Evolutionary conservation across 176 grass and related monocot species (phyloP), one percentile per base, ranked within the genome.

Genomic region (Oryza meyeriana): DNA sequence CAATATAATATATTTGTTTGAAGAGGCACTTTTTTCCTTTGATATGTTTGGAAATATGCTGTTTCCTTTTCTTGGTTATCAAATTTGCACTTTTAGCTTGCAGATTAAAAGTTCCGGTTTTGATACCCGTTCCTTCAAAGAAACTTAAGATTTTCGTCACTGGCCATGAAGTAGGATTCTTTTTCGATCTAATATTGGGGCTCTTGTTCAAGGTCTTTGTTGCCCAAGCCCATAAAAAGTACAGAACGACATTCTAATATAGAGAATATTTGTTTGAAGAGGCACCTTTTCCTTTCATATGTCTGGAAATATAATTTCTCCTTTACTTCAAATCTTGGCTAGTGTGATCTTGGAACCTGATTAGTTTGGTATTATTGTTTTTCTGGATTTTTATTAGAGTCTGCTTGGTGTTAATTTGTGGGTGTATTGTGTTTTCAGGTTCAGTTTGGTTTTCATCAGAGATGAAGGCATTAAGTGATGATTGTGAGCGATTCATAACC

Each of bases 391-490:
- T 26, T 11, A 41, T 58, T 39, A 71, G 41, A 34, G 72, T 4
- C 26, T 17, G 26, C 61, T 72, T 59, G 28, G 1, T 11, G 68
- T 69, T 94, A 68, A 74, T 86, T 47, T 3, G 0, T 68, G 35
- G n/a, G 26, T 79, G 12, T 34, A 3, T 61, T 88, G 16, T 72
- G 27, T 87, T 90, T 86, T 69, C 91, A 99, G 97, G 97, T 50
- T 99, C 97, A 32, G 65, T 93, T 90, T 99, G 97, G 97, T 96
- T 99, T 82, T 86, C 97, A 74, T 99, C 97, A 78, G 97, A 99
- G 90, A 99, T 99, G 97, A 99, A 99, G 79, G 97, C 93, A 30
- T 55, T 99, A 33, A 99, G 93, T 85, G 97, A 99, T 90, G 97
- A 99, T 44, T 99, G 97, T 12, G 91, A 99, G 73, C 89, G 97